Conservation (phyloP, 345 rosid genomes). For the Murraya paniculata region DNA sequence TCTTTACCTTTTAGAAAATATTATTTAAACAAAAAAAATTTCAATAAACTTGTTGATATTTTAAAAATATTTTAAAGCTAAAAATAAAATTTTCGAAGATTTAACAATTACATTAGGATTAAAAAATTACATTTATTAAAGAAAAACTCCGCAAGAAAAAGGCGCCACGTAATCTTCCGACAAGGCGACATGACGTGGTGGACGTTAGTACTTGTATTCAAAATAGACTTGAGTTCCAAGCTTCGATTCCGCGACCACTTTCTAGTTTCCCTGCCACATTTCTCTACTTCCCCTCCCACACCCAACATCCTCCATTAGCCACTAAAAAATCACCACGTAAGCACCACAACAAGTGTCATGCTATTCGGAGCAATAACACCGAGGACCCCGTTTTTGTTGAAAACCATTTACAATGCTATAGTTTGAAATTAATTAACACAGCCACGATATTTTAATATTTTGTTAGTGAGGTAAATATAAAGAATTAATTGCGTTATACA, state of each 20-base stretch:
- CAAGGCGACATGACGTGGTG: constrained; percentile 7
- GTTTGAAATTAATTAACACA: too few relatives aligned
- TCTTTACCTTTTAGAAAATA: too few relatives aligned
- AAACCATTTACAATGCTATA: too few relatives aligned
- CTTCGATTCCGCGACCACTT: constrained; percentile 13
- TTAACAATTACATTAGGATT: not conserved
- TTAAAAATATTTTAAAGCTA: not conserved
- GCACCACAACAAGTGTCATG: not conserved
- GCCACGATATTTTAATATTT: too few relatives aligned
- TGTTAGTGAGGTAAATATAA: too few relatives aligned
- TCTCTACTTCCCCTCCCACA: not conserved
- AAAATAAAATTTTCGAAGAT: not conserved
- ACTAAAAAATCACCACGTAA: constrained; percentile 3
- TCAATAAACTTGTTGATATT: too few relatives aligned
- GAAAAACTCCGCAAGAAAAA: not conserved
- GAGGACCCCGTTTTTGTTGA: too few relatives aligned
- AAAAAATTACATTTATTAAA: too few relatives aligned
- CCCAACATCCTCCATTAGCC: not conserved
- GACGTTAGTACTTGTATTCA: constrained; percentile 6
- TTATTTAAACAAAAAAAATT: too few relatives aligned
- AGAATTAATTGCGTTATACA: too few relatives aligned
- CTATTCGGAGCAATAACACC: too few relatives aligned
- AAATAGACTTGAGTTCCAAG: constrained; percentile 16
- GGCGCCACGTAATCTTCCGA: constrained; percentile 16
- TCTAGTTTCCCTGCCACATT: not conserved